Base-by-base conservation (phyloP, 1,139 yeast genomes). In the Saccharomyces uvarum region DNA sequence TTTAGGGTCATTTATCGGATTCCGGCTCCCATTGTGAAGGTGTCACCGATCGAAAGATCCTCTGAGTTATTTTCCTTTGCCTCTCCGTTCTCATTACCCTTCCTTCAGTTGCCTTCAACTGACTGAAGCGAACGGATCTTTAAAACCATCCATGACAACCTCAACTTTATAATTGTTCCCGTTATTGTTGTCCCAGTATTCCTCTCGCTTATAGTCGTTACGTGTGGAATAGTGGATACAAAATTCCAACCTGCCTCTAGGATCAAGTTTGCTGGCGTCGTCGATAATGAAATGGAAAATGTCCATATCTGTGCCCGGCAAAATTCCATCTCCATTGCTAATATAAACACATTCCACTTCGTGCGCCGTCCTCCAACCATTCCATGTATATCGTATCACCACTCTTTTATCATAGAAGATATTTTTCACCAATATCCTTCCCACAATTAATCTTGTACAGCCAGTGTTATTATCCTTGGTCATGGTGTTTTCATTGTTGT, bases 121-220 rank as follows among this genome's bases (percentile, higher is more conserved):
- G 11, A 31, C 27, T 13, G 47, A 46, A 7, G 50, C 53, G 47
- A 65, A 65, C 21, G 68, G 68, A 51, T 64, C 61, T 44, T 58
- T 60, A 48, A 64, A 65, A 19, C 68, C 67, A 53, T 61, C 62
- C 52, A 62, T 53, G 13, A 62, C 59, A 11, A 65, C 61, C 51
- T 64, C 69, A 8, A 68, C 59, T 44, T 59, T 56, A 56, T 68
- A 68, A 56, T 68, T 68, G 27, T 61, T 54, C 13, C 64, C 65
- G 50, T 59, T 59, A 56, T 68, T 68, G 54, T 67, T 68, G 54
- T 68, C 71, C 71, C 71, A 68, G 54, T 52, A 63, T 54, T 67
- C 70, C 21, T 52, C 54, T 42, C 66, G 56, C 6, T 56, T 53
- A 14, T 50, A 51, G 47, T 62, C 65, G 52, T 62, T 54, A 50